Percentiles rank a stretch among this genome's conserved stretches.
phyloP scores from a whole-genome alignment of 202 grass and related monocot genomes.

The Eragrostis tef region DNA sequence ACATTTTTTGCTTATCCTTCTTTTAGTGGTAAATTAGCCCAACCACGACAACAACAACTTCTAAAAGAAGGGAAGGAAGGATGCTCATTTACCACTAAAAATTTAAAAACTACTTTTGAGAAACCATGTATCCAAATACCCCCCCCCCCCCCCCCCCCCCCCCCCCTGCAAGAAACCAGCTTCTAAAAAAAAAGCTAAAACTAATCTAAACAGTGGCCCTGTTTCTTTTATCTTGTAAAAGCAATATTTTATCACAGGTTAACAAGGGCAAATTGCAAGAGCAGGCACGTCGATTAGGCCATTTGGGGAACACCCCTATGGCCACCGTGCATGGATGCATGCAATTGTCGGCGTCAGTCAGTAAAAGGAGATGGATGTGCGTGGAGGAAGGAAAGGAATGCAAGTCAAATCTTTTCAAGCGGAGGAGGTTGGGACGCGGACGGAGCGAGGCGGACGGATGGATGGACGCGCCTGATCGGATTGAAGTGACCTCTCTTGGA shows the following conservation, averaged over 20 bases:
- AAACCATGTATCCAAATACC: no score
- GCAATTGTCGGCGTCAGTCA: constrained; percentile 59
- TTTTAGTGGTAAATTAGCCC: no score
- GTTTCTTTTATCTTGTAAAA: no score
- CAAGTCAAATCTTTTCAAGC: constrained; percentile 57
- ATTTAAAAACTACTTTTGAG: no score
- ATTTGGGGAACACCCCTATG: constrained; percentile 39
- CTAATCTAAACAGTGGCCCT: no score
- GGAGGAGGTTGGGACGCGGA: constrained; percentile 11
- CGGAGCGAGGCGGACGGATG: neutral
- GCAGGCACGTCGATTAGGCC: constrained; percentile 33
- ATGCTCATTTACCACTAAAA: no score
- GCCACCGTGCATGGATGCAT: constrained; percentile 48
- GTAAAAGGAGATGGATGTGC: neutral
- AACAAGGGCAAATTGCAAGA: constrained; percentile 12
- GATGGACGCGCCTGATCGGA: constrained; percentile 40
- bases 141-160: no score
- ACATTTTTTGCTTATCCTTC: no score
- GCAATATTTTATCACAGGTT: neutral
- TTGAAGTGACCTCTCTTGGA: constrained; percentile 60
- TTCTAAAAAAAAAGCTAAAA: no score
- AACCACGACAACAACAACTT: no score
- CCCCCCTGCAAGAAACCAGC: no score
- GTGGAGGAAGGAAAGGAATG: constrained; percentile 25
- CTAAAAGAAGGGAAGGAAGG: no score